Percentiles rank a stretch among this genome's conserved stretches.
Evolutionary conservation across 345 rosid genomes (phyloP).

Genomic region (Eucalyptus marginata): DNA sequence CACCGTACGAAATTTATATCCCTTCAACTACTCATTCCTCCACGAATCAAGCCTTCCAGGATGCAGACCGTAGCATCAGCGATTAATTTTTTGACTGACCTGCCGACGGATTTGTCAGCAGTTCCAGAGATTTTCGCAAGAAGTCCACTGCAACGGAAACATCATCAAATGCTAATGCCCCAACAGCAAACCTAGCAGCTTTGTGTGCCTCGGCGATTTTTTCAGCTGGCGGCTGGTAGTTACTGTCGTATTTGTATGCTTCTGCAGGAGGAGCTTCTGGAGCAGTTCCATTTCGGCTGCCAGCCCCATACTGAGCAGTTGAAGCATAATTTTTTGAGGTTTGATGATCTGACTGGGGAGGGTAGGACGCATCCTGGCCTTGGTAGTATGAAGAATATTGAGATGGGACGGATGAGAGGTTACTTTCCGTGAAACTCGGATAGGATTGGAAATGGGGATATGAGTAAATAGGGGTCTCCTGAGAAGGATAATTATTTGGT

Average conservation of each 20-base stretch:
- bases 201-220: conserved; percentile 89
- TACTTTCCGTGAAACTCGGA: conserved; percentile 75
- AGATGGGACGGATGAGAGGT: conserved; percentile 56
- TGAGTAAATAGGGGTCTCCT: conserved; percentile 33
- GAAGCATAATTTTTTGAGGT: conserved; percentile 39
- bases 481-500: conserved; percentile 44
- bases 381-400: conserved; percentile 56
- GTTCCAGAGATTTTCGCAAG: conserved; percentile 74
- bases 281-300: conserved; percentile 30
- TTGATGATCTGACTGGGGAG: conserved; percentile 49
- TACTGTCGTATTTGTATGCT: conserved; percentile 60
- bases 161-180: conserved; percentile 94
- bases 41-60: neutral
- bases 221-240: conserved; percentile 82
- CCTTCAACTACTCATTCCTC: neutral
- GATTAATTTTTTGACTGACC: neutral
- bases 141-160: conserved; percentile 74
- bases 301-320: conserved; percentile 33
- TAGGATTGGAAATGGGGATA: conserved; percentile 88
- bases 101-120: conserved; percentile 65
- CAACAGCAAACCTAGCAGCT: conserved; percentile 97
- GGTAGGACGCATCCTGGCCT: conserved; percentile 53
- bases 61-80: neutral
- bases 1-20: neutral
- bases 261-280: conserved; percentile 34